Evolutionary conservation across 192 early-diverging fungal genomes (phyloP).

Genomic region (Linnemannia schmuckeri): DNA sequence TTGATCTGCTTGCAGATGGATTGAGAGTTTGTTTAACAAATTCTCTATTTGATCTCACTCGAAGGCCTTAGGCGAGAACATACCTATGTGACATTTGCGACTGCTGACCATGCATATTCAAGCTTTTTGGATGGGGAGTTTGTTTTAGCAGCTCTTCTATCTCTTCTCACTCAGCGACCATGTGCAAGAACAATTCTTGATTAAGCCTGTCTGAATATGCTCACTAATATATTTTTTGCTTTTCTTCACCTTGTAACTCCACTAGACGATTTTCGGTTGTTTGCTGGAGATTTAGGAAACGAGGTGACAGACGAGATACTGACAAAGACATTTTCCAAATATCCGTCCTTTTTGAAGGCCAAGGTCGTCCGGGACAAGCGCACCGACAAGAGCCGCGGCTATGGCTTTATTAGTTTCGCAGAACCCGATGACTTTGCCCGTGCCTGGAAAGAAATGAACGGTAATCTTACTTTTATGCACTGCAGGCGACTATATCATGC

Average conservation of each 20-base stretch:
- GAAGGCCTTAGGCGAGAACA: too few relatives aligned
- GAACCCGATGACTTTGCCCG: constrained; percentile 92
- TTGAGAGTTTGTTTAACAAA: too few relatives aligned
- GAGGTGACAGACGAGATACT: constrained; percentile 91
- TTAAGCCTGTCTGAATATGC: background rate
- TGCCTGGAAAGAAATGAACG: constrained; percentile 97
- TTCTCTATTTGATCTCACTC: too few relatives aligned
- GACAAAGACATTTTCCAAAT: constrained; percentile 86
- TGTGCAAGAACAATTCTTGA: too few relatives aligned
- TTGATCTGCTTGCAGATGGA: too few relatives aligned
- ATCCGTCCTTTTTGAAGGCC: constrained; percentile 84
- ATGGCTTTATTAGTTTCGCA: constrained; percentile 94
- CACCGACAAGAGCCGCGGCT: constrained; percentile 90
- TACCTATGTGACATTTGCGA: too few relatives aligned
- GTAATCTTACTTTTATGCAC: constrained; percentile 54
- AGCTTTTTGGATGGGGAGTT: too few relatives aligned
- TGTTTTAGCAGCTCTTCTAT: background rate
- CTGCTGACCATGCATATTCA: too few relatives aligned
- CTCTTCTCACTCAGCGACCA: background rate
- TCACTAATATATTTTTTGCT: background rate
- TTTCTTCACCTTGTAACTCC: background rate
- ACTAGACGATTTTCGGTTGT: constrained; percentile 91
- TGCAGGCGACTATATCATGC: background rate
- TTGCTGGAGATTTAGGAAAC: constrained; percentile 94
- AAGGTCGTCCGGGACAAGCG: constrained; percentile 89